Evolutionary conservation across 2,329 filamentous ascomycete genomes (phyloP), one percentile per base, ranked within the genome.

Genomic region (Seiridium cupressi): DNA sequence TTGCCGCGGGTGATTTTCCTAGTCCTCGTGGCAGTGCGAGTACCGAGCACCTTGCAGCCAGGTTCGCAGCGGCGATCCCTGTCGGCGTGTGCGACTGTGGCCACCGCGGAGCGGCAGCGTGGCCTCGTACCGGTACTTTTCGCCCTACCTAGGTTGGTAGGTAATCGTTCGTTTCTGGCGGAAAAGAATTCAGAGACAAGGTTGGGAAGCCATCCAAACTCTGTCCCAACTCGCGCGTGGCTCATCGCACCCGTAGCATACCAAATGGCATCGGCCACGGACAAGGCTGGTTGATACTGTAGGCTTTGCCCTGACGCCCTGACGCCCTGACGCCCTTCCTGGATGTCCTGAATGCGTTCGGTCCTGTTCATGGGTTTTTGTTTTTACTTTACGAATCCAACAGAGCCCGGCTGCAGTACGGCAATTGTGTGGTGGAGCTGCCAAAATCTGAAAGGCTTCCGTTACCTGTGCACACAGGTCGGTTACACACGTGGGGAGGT

Each of bases 21-120:
- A 44, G 31, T 42, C 57, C 60, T 62, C 60, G 60, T 62, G 60
- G 60, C 57, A 53, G 51, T 35, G 46, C 42, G n/a, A 35, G 57
- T 62, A 62, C 57, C 35, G 34, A 40, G 48, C 53, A 60, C 59
- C n/a, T 59, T 36, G 38, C 47, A 44, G 18, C 38, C 47, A 42
- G 34, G 57, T 57, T 47, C 32, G 51, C 42, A 42, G 18, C 26
- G 31, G 11, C 13, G 42, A 44, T 57, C 47, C 60, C 63, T 63
- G 61, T 59, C 63, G 59, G 66, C 67, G 69, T 66, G 67, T 63
- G 65, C 63, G 60, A 63, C 57, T 59, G 68, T 66, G 64, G 68
- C 66, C 59, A 48, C 47, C 55, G 60, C 55, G 32, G 56, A 57
- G 67, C 63, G 63, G 65, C 66, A 66, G 61, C 64, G 63, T 66